Base-by-base conservation (phyloP, 345 rosid species). In the Xanthoceras sorbifolium region DNA sequence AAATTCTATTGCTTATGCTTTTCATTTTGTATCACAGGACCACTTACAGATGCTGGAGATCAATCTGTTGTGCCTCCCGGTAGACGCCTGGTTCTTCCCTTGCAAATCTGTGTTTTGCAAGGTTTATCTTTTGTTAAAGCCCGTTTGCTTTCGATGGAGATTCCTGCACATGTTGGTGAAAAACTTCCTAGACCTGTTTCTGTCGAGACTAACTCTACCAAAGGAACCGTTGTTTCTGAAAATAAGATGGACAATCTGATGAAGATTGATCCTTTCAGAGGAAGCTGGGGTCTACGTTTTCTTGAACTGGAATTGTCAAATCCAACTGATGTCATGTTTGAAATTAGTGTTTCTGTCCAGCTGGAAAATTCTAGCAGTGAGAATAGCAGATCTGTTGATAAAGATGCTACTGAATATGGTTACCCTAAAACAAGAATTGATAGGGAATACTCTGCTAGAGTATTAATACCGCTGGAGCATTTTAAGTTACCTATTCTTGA, bases 241-340 rank as follows among this genome's bases (percentile, higher is more conserved):
- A 83, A 79, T 80, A 89, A 86, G 86, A 86, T 85, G 77, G 97
- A 97, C 54, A 89, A 91, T 73, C 83, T 94, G 77, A 91, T 92
- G 75, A 97, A 94, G 81, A 94, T 94, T 32, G 92, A 97, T 84
- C 98, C 97, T 60, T 91, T 87, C 66, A 86, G 98, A 84, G 99
- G 99, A 80, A 97, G 99, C 80, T 94, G 99, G 99, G 98, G 99
- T 40, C 81, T 97, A 12, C 94, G 95, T 46, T 92, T 97, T 83
- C 93, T 97, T 31, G 99, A 97, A 81, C 89, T 97, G 34, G 99
- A 97, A 87, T 71, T 97, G 84, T 90, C 90, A 63, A 97, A 94
- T 80, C 98, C 99, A 63, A 94, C 99, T 46, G 97, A 92, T 62
- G 92, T 94, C 40, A 98, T 91, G 73, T 94, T 97, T 82, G 98